phyloP scores from a whole-genome alignment of 2,329 filamentous ascomycete species.

The Corynespora cassiicola region DNA sequence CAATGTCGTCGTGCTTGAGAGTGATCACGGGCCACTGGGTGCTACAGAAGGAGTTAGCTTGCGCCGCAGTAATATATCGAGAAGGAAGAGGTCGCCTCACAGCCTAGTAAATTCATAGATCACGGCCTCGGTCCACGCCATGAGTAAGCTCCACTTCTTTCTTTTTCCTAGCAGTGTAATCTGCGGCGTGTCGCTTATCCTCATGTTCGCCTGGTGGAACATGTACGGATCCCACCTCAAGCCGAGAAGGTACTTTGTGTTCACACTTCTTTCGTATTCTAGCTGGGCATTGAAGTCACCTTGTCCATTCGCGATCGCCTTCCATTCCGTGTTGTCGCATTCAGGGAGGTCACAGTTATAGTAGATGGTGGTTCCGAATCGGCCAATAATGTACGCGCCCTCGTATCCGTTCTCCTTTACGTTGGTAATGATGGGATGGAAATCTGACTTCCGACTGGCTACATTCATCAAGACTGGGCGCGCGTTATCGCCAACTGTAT shows the following conservation, averaged over 20 bases:
- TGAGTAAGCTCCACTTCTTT: conserved; percentile 56
- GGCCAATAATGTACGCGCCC: conserved; percentile 61
- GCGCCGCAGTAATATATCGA: not conserved
- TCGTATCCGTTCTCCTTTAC: conserved; percentile 58
- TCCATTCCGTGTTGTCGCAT: conserved; percentile 64
- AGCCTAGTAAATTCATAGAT: conserved; percentile 60
- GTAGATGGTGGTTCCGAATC: conserved; percentile 66
- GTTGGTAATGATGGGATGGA: conserved; percentile 61
- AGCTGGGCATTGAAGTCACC: conserved; percentile 60
- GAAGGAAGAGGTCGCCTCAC: conserved; percentile 10
- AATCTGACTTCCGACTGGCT: conserved; percentile 32
- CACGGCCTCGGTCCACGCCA: conserved; percentile 62
- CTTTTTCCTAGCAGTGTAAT: conserved; percentile 55
- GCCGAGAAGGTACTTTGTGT: conserved; percentile 60
- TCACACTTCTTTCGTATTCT: conserved; percentile 56
- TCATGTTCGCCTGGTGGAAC: conserved; percentile 68
- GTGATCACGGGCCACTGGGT: conserved; percentile 58
- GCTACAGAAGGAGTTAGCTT: conserved; percentile 5
- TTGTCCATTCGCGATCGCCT: conserved; percentile 58
- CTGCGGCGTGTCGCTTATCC: conserved; percentile 52
- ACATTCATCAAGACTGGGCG: conserved; percentile 58
- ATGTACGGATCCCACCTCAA: conserved; percentile 61
- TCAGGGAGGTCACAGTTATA: conserved; percentile 64
- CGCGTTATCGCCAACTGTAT: conserved; percentile 67
- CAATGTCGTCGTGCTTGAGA: conserved; percentile 61